Conservation (phyloP, 2,329 filamentous ascomycete species). For the Orbilia blumenaviensis region DNA sequence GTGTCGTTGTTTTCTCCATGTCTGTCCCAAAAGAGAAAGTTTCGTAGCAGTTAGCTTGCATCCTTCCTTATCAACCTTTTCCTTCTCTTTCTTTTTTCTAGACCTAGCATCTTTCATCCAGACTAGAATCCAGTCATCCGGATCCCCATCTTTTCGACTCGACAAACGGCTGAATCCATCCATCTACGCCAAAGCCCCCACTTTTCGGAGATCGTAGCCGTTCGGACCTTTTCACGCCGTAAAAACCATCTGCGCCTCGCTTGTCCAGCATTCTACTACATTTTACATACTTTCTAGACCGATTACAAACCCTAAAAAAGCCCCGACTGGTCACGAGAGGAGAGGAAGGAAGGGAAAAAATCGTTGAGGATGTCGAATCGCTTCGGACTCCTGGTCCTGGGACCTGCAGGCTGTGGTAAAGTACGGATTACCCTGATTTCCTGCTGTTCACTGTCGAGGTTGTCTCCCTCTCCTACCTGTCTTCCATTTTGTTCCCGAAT, state of each 20-base stretch:
- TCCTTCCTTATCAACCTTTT: background rate
- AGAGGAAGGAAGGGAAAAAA: slow-evolving; percentile 63
- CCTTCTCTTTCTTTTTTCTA: background rate
- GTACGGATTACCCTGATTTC: slow-evolving; percentile 62
- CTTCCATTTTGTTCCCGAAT: no score
- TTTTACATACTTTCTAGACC: background rate
- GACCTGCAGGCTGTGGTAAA: slow-evolving; percentile 94
- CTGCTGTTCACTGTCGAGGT: slow-evolving; percentile 21
- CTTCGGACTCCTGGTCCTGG: slow-evolving; percentile 94
- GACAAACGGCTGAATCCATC: background rate
- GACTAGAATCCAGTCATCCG: background rate
- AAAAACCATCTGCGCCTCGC: background rate
- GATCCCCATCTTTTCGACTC: background rate
- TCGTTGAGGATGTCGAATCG: slow-evolving; percentile 71
- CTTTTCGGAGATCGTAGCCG: slow-evolving; percentile 42
- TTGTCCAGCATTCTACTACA: background rate
- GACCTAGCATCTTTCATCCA: background rate
- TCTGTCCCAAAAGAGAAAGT: slow-evolving; percentile 8
- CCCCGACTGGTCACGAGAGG: background rate
- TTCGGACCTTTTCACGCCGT: slow-evolving; percentile 45
- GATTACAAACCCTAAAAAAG: slow-evolving; percentile 1
- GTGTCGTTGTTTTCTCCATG: background rate
- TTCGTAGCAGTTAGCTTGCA: background rate
- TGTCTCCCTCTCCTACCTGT: slow-evolving; percentile 13
- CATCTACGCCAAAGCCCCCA: slow-evolving; percentile 4